Base-by-base conservation (phyloP, 257 asterid species). In the Ehretia macrophylla region DNA sequence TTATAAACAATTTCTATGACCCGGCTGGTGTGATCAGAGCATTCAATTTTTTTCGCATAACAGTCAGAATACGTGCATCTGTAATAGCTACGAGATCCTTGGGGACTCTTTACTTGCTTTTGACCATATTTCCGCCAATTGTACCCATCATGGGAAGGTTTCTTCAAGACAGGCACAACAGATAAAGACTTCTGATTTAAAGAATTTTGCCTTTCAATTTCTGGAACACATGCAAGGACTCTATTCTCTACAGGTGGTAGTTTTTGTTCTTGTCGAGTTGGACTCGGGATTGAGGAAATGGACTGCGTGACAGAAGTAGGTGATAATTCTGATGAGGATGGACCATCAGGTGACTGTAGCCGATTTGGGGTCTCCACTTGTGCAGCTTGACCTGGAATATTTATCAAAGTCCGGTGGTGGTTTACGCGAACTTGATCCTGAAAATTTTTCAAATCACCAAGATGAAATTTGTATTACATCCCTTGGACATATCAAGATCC, bases 91-190 rank as follows among this genome's bases (percentile, higher is more conserved):
- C 96, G 84, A 67, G 89, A 85, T 66, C 97, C 97, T 77, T 81
- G 87, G 48, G 96, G 97, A 79, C 89, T 83, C 86, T 87, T 90
- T 65, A 90, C 96, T 83, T 85, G 95, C 87, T 90, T 90, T 65
- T 90, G 95, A 68, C 96, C 98, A 72, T 90, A 90, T 81, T 90
- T 90, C 68, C 96, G 85, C 98, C 96, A 90, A 72, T 90, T 90
- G 79, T 76, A 90, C 71, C 98, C 98, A 72, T 90, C 98, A 53
- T 77, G 60, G 40, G 65, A 68, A 52, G 85, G 79, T 51, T 72
- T 75, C 75, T 69, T 85, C 19, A 49, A 77, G 51, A 69, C 58
- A 68, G 86, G 77, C 59, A 66, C 45, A 14, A 67, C 23, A 44
- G 89, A 61, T 35, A 74, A 63, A 56, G 69, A 66, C 61, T 78